Conservation (phyloP, 805 yeast genomes). For the Myxozyma mucilagina region DNA sequence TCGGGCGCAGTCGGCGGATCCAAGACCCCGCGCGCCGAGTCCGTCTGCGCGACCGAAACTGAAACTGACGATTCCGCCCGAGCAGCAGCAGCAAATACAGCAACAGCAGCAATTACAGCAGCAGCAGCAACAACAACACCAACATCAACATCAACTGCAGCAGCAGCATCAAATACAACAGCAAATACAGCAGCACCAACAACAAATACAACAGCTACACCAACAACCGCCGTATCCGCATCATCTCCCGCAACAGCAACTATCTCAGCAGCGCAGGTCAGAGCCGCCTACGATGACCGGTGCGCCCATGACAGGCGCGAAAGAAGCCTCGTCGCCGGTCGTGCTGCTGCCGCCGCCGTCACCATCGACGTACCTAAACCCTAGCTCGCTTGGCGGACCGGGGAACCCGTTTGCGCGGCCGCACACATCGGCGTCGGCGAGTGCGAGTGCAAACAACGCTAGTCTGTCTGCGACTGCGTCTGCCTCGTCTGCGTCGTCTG, state of each 20-base stretch:
- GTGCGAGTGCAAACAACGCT: no score
- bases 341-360: slow-evolving; percentile 41
- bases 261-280: slow-evolving; percentile 20
- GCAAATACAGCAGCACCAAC: slow-evolving; percentile 15
- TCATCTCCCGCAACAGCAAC: slow-evolving; percentile 4
- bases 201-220: neutral
- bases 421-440: no score
- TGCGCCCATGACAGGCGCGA: slow-evolving; percentile 16
- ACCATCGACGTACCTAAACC: slow-evolving; percentile 39
- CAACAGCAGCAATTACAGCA: neutral
- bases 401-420: slow-evolving; percentile 40
- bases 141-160: neutral
- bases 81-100: neutral
- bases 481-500: no score
- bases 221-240: slow-evolving; percentile 4
- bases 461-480: no score
- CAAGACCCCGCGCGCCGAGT: no score
- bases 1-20: no score
- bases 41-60: no score
- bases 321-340: slow-evolving; percentile 37
- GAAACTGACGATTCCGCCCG: no score
- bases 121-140: neutral
- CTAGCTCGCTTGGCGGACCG: slow-evolving; percentile 36
- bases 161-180: slow-evolving; percentile 6
- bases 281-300: slow-evolving; percentile 16